Conservation (phyloP, 441 rosid species). For the Erysimum cheiri region DNA sequence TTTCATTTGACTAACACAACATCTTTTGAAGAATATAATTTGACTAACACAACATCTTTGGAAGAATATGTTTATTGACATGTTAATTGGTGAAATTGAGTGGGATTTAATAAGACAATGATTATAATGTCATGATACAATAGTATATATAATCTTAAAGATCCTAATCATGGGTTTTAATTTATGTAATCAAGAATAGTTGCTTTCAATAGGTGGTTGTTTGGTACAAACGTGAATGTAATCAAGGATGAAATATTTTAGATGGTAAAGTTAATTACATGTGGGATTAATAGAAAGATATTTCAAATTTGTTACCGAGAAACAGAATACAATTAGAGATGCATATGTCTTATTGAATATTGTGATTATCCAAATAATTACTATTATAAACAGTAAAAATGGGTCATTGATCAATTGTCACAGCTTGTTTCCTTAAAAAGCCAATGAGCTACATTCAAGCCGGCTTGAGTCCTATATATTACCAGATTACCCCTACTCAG, state of each 20-base stretch:
- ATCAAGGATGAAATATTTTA: background rate
- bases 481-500: constrained; percentile 49
- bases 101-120: background rate
- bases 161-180: background rate
- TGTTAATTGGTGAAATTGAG: too few species aligned
- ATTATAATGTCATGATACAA: constrained; percentile 19
- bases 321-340: background rate
- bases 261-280: background rate
- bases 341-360: background rate
- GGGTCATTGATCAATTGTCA: constrained; percentile 38
- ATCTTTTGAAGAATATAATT: background rate
- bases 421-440: constrained; percentile 42
- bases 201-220: background rate
- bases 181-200: background rate
- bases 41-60: too few species aligned
- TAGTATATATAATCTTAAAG: background rate
- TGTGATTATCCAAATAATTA: constrained; percentile 28
- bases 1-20: constrained; percentile 3
- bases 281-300: too few species aligned
- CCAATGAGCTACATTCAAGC: constrained; percentile 52
- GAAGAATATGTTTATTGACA: too few species aligned
- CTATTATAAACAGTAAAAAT: constrained; percentile 18
- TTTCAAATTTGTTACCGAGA: too few species aligned
- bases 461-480: constrained; percentile 51
- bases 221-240: constrained; percentile 11